Percentiles rank a stretch among this genome's conserved stretches.
phyloP scores from a whole-genome alignment of 805 yeast species.

The Tetrapisispora phaffii region DNA sequence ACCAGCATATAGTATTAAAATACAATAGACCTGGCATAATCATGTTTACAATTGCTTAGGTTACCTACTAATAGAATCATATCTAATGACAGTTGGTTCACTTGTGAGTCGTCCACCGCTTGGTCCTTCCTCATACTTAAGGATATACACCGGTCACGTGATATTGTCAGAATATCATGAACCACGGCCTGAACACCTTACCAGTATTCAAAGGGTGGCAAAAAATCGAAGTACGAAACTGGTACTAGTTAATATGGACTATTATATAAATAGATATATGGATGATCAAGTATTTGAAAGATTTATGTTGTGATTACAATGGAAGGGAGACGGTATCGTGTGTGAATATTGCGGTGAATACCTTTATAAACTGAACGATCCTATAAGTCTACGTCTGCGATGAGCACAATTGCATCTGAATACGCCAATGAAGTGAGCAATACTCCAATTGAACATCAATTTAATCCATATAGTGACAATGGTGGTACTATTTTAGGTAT shows the following conservation, averaged over 20 bases:
- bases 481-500: conserved; percentile 97
- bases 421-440: conserved; percentile 44
- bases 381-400: not conserved
- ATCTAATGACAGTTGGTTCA: not conserved
- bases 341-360: too few relatives aligned
- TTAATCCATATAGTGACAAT: conserved; percentile 87
- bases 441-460: conserved; percentile 79
- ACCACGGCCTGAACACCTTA: not conserved
- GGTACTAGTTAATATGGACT: not conserved
- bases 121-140: not conserved
- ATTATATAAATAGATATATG: too few relatives aligned
- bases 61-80: too few relatives aligned
- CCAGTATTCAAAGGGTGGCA: conserved; percentile 11
- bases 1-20: too few relatives aligned
- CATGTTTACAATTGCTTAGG: too few relatives aligned
- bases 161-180: too few relatives aligned
- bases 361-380: too few relatives aligned
- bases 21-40: too few relatives aligned
- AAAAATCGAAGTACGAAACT: not conserved
- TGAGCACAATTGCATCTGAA: conserved; percentile 52
- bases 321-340: not conserved
- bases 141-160: not conserved
- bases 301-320: too few relatives aligned
- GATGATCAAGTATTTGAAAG: too few relatives aligned
- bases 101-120: not conserved